A percentile compares a stretch with the other conserved stretches of the same genome.
These are phyloP conservation scores for Phaeotremella fagi DNA, from an alignment of 768 basidiomycete genomes.

Conservation along the genomic window DNA sequence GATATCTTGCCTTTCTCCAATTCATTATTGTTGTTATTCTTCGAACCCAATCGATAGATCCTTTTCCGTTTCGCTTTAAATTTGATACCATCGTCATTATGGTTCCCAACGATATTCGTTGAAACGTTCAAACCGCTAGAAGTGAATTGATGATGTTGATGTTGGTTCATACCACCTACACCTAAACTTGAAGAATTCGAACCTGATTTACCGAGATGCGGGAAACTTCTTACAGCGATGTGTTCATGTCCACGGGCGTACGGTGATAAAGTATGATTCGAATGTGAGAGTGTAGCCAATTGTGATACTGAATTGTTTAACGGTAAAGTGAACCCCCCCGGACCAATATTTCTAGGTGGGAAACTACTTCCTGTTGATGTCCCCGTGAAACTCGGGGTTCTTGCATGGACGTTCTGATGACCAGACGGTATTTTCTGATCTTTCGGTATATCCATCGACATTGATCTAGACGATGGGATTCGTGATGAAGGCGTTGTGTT, in stretches of 20 bases:
- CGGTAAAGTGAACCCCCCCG: conserved; percentile 39
- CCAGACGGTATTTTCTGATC: background rate
- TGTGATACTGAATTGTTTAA: conserved; percentile 75
- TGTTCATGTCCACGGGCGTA: conserved; percentile 86
- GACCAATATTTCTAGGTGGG: conserved; percentile 31
- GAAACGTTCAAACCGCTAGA: background rate
- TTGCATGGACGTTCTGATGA: background rate
- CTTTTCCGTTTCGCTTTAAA: conserved; percentile 74
- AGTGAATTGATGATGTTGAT: background rate
- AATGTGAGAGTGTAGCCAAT: conserved; percentile 75
- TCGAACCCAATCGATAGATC: conserved; percentile 58
- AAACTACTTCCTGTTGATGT: conserved; percentile 29
- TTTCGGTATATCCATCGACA: conserved; percentile 14
- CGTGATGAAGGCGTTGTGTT: conserved; percentile 20
- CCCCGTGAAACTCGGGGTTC: conserved; percentile 14
- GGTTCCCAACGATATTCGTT: background rate
- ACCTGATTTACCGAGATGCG: conserved; percentile 51
- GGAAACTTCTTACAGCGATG: conserved; percentile 86
- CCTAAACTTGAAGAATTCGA: background rate
- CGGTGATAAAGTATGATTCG: conserved; percentile 89
- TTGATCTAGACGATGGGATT: conserved; percentile 27
- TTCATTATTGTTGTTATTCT: background rate
- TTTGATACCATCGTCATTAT: conserved; percentile 50
- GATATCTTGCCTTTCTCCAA: too few species aligned
- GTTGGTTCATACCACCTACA: background rate